Evolutionary conservation across 2,329 filamentous ascomycete genomes (phyloP).

Genomic region (Dactylonectria macrodidyma): DNA sequence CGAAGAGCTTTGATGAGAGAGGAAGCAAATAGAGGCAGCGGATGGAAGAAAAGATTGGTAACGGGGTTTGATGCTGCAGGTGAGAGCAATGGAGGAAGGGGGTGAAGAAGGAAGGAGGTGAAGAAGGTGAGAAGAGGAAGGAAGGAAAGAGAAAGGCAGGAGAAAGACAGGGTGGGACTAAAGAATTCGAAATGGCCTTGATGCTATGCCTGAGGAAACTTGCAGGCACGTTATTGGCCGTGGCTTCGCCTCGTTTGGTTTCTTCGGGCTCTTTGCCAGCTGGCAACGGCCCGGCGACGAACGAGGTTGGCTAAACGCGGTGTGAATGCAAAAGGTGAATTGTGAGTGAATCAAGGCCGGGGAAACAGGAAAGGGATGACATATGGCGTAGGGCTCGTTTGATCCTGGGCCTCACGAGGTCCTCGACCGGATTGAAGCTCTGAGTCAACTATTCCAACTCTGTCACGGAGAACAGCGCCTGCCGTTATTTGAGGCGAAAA

Average conservation of each 20-base stretch:
- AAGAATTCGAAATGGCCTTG: too few relatives aligned
- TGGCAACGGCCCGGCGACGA: background rate
- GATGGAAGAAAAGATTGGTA: background rate
- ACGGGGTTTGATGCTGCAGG: background rate
- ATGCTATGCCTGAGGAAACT: background rate
- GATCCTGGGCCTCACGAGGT: too few relatives aligned
- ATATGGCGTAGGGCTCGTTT: too few relatives aligned
- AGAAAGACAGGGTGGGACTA: background rate
- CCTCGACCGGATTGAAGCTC: too few relatives aligned
- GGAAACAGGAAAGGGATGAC: too few relatives aligned
- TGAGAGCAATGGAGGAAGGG: background rate
- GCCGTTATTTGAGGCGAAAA: too few relatives aligned
- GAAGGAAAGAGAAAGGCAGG: background rate
- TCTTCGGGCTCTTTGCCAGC: background rate
- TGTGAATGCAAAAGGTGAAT: background rate
- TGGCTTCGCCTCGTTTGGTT: background rate
- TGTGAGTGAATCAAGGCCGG: background rate
- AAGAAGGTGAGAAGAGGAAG: background rate
- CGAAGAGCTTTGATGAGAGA: background rate
- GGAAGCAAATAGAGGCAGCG: background rate
- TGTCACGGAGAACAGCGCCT: too few relatives aligned
- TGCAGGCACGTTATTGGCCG: background rate
- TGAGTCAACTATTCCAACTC: too few relatives aligned
- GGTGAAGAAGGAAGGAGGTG: background rate
- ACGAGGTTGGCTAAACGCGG: background rate